Percentiles rank a stretch among this genome's conserved stretches.
phyloP scores from a whole-genome alignment of 1,284 basidiomycete genomes.

The Irpex lacteus region DNA sequence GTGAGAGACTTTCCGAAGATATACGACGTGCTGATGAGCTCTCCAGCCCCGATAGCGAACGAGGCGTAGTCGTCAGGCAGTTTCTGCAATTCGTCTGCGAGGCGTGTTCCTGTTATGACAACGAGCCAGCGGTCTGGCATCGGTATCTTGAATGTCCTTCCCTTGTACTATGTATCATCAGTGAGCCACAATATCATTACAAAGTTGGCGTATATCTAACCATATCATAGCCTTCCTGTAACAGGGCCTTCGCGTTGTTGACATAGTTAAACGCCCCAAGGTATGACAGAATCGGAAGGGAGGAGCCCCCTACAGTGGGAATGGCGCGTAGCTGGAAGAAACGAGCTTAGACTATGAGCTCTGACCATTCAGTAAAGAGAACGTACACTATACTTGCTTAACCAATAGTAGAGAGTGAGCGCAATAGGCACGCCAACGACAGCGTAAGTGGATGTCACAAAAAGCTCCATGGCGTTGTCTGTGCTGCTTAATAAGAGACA shows the following conservation, averaged over 20 bases:
- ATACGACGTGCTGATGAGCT: conserved; percentile 60
- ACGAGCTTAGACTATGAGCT: not conserved
- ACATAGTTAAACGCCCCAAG: conserved; percentile 28
- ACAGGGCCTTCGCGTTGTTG: conserved; percentile 28
- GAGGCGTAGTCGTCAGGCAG: conserved; percentile 34
- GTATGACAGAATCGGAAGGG: conserved; percentile 35
- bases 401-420: not conserved
- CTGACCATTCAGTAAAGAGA: not conserved
- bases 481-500: not conserved
- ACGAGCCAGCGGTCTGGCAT: conserved; percentile 30
- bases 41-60: conserved; percentile 87
- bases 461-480: not conserved
- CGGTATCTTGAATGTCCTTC: conserved; percentile 34
- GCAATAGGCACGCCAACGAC: not conserved
- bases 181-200: not conserved
- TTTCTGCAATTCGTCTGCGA: conserved; percentile 34
- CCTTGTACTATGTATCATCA: conserved; percentile 22
- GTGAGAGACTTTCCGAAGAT: conserved; percentile 33
- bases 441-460: not conserved
- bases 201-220: conserved; percentile 19
- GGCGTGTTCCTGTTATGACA: conserved; percentile 26
- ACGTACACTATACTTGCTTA: conserved; percentile 7
- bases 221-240: conserved; percentile 37
- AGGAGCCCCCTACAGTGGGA: conserved; percentile 35
- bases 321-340: conserved; percentile 23